These are phyloP conservation scores for Kregervanrija delftensis DNA, from an alignment of 805 yeast species.

Conservation along the genomic window DNA sequence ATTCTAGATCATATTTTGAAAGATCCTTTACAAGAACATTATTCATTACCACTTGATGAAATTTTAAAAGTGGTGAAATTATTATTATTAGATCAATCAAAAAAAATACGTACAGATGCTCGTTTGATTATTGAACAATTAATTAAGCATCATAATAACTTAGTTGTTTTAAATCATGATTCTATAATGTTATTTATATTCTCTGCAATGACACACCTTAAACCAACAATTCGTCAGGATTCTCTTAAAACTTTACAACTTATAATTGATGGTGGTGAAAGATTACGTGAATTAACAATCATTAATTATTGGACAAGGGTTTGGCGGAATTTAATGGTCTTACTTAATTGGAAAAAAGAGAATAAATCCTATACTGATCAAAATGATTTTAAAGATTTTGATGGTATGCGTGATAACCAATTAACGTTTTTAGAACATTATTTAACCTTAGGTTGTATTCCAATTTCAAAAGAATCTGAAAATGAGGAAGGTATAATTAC, in stretches of 20 bases:
- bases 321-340: conserved; percentile 56
- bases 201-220: conserved; percentile 91
- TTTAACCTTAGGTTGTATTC: conserved; percentile 18
- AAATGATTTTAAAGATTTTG: conserved; percentile 14
- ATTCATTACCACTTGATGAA: conserved; percentile 42
- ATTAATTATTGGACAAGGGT: conserved; percentile 60
- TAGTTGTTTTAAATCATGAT: conserved; percentile 55
- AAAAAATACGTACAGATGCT: conserved; percentile 36
- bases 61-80: conserved; percentile 54
- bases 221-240: conserved; percentile 66
- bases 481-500: conserved; percentile 1
- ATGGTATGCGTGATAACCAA: conserved; percentile 26
- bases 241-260: conserved; percentile 62
- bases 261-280: conserved; percentile 38
- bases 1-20: conserved; percentile 8
- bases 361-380: conserved; percentile 14
- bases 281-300: conserved; percentile 38
- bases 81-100: conserved; percentile 59
- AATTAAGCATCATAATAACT: conserved; percentile 8
- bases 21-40: conserved; percentile 29
- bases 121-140: conserved; percentile 7
- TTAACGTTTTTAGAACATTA: conserved; percentile 30
- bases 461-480: conserved; percentile 8
- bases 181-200: conserved; percentile 66
- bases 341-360: conserved; percentile 60